Conservation (phyloP, 1,284 basidiomycete genomes). For the Athelia psychrophila region DNA sequence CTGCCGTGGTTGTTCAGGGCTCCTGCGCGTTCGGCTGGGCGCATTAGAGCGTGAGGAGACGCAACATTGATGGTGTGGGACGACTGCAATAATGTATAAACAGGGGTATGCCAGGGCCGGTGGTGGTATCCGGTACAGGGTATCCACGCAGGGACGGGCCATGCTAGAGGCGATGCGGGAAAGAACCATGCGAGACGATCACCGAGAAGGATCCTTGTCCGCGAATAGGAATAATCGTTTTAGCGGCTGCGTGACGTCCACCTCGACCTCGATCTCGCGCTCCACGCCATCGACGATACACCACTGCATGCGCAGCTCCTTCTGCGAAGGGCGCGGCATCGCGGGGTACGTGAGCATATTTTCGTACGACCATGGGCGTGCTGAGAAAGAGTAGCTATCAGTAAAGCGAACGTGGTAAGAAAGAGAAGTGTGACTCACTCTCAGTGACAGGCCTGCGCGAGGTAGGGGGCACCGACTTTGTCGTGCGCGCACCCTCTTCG, state of each 20-base stretch:
- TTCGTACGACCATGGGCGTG: constrained; percentile 70
- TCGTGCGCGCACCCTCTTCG: constrained; percentile 17
- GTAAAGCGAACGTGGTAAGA: constrained; percentile 6
- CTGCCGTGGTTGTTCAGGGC: no score
- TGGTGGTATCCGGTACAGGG: no score
- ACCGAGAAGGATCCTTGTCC: no score
- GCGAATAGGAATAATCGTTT: constrained; percentile 43
- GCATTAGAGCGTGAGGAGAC: no score
- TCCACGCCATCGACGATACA: constrained; percentile 50
- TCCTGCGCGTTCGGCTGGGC: no score
- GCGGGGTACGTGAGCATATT: constrained; percentile 62
- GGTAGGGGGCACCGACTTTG: constrained; percentile 1
- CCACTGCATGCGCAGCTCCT: constrained; percentile 47
- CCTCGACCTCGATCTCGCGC: constrained; percentile 44
- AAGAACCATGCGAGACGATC: no score
- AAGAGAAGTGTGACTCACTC: constrained; percentile 27
- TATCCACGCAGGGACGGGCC: no score
- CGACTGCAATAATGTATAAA: no score
- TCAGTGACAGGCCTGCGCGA: constrained; percentile 29
- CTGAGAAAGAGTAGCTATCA: constrained; percentile 27
- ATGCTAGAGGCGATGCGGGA: no score
- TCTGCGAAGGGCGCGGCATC: constrained; percentile 54
- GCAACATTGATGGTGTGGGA: no score
- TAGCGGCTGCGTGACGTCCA: constrained; percentile 44
- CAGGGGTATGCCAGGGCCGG: no score